Percentiles rank a stretch among this genome's conserved stretches.
Evolutionary conservation across 2,329 filamentous ascomycete genomes (phyloP).

Genomic region (Nannizziopsis arthrosporioides): DNA sequence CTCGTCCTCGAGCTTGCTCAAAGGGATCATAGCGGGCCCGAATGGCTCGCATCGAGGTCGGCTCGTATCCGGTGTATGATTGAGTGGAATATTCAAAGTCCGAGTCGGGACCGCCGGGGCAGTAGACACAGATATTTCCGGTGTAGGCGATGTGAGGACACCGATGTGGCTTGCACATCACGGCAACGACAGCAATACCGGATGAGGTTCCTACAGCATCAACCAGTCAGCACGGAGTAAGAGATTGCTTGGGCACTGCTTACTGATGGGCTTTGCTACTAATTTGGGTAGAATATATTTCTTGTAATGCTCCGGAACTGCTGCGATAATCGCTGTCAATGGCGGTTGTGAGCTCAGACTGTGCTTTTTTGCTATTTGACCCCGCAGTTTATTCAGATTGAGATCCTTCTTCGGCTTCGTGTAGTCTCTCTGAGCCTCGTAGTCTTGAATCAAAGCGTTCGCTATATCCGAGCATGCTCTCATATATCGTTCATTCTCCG

Average conservation of each 20-base stretch:
- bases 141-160: slow-evolving; percentile 98
- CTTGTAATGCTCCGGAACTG: slow-evolving; percentile 98
- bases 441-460: slow-evolving; percentile 84
- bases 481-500: slow-evolving; percentile 90
- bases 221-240: not conserved
- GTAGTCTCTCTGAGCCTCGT: slow-evolving; percentile 66
- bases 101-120: slow-evolving; percentile 90
- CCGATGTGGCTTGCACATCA: slow-evolving; percentile 98
- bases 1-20: slow-evolving; percentile 86
- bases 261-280: slow-evolving; percentile 90
- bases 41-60: slow-evolving; percentile 96
- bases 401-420: slow-evolving; percentile 68
- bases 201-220: slow-evolving; percentile 64
- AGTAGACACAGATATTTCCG: slow-evolving; percentile 98
- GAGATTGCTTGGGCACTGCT: slow-evolving; percentile 21
- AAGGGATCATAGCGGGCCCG: slow-evolving; percentile 95
- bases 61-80: slow-evolving; percentile 96
- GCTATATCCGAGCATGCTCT: slow-evolving; percentile 93
- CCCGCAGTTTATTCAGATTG: slow-evolving; percentile 80
- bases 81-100: slow-evolving; percentile 99
- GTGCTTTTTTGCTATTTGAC: slow-evolving; percentile 87
- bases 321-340: slow-evolving; percentile 91
- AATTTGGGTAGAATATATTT: slow-evolving; percentile 96
- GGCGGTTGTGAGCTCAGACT: slow-evolving; percentile 77
- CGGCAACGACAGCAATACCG: slow-evolving; percentile 93